phyloP scores from a whole-genome alignment of 2,329 filamentous ascomycete genomes.

The Aureobasidium sp. region DNA sequence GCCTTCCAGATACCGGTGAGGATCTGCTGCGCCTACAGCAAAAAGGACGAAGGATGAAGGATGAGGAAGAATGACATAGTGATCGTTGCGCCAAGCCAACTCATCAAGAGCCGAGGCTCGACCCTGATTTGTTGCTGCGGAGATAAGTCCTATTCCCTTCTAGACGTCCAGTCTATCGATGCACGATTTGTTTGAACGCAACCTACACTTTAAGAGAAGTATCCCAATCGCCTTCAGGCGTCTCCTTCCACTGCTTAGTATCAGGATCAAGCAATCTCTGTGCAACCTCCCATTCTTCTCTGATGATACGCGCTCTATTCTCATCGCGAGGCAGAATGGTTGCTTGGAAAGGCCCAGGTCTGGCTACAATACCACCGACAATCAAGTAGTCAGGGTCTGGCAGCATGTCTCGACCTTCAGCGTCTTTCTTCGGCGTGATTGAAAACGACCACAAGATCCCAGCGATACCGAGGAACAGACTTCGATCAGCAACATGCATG shows the following conservation, averaged over 20 bases:
- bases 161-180: background rate
- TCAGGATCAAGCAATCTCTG: background rate
- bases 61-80: background rate
- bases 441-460: slow-evolving; percentile 43
- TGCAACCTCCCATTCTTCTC: background rate
- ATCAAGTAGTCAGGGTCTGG: slow-evolving; percentile 32
- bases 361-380: background rate
- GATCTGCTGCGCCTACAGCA: background rate
- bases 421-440: slow-evolving; percentile 21
- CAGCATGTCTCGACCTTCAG: slow-evolving; percentile 28
- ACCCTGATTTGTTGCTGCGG: background rate
- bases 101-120: background rate
- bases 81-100: background rate
- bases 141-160: too few species aligned
- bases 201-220: background rate
- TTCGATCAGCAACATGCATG: slow-evolving; percentile 47
- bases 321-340: background rate
- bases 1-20: background rate
- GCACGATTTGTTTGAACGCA: background rate
- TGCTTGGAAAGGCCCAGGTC: background rate
- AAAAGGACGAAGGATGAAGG: background rate
- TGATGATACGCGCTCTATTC: background rate
- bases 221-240: background rate
- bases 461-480: slow-evolving; percentile 42
- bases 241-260: background rate